Base-by-base conservation (phyloP, 192 early-diverging fungal species). In the Backusella liffmaniae region DNA sequence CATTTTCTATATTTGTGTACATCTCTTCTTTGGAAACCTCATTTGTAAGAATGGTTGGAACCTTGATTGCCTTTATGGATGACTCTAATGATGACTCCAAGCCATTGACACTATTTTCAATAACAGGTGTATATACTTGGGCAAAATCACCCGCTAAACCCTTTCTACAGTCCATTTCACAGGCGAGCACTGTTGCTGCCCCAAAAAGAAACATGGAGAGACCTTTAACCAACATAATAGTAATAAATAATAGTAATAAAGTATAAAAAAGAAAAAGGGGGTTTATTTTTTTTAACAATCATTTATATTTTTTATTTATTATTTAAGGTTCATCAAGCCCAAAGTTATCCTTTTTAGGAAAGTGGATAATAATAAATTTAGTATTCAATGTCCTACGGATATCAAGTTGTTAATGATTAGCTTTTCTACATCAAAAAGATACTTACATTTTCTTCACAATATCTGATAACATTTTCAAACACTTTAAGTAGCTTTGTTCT, bases 151-250 rank as follows among this genome's bases (percentile, higher is more conserved):
- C 39, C 1, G 86, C 80, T 37, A 89, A 77, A 71, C 87, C 87
- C 42, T 76, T 73, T 21, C 83, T 85, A 46, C 88, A 89, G n/a
- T 81, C 80, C 18, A 67, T 75, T 76, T 89, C 88, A 73, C 88
- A 89, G 13, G 85, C 86, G 9, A 76, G 65, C 0, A 59, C 72
- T 30, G 73, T 23, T 30, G 82, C 29, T 16, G 66, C 73, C 16
- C 69, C 34, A 18, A 73, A 12, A 18, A 76, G 49, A 1, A 77
- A 8, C 7, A 72, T 32, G 18, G 56, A 62, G 4, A 77, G 41
- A 51, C 39, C 41, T 39, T 62, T 59, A 3, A 53, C 39, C 56
- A 75, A 53, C 67, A 73, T 46, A 59, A 67, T 81, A 13, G 3
- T 39, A 73, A 21, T 42, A 21, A n/a, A 69, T 42, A 73, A 23